A percentile compares a stretch with the other conserved stretches of the same genome.
Evolutionary conservation across 2,329 filamentous ascomycete species (phyloP).

Genomic region (Botrytis hyacinthi): DNA sequence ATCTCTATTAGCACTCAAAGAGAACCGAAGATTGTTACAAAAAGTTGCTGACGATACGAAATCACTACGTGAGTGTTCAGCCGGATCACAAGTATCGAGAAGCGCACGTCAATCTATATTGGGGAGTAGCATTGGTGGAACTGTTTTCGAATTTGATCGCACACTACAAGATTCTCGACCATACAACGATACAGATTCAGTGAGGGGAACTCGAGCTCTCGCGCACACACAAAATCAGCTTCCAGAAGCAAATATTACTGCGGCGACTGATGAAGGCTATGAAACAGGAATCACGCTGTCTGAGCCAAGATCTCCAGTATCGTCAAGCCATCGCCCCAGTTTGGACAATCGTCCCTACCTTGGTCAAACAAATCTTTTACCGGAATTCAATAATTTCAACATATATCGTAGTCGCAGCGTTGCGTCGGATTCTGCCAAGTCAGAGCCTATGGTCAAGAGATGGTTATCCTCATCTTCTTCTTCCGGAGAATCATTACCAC

Average conservation of each 20-base stretch:
- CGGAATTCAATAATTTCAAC: constrained; percentile 5
- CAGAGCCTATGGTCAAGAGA: constrained; percentile 11
- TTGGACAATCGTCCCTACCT: not conserved
- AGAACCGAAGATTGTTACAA: constrained; percentile 20
- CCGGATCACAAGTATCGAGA: constrained; percentile 2
- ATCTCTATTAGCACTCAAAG: constrained; percentile 13
- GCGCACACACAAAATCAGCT: not conserved
- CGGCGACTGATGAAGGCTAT: constrained; percentile 7
- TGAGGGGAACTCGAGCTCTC: not conserved
- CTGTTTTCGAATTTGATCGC: constrained; percentile 6
- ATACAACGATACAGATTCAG: not conserved
- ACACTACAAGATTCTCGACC: not conserved
- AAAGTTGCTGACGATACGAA: constrained; percentile 21
- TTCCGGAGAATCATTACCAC: constrained; percentile 8
- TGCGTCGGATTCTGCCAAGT: not conserved
- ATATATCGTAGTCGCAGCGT: constrained; percentile 12
- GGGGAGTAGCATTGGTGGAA: not conserved
- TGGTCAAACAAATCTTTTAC: not conserved
- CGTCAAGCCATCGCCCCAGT: not conserved
- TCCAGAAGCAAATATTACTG: not conserved
- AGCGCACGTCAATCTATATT: not conserved
- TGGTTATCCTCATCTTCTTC: constrained; percentile 9
- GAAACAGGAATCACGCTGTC: not conserved
- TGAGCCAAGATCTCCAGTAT: not conserved
- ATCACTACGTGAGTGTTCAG: constrained; percentile 15